A percentile compares a stretch with the other conserved stretches of the same genome.
Evolutionary conservation across 257 asterid genomes (phyloP).

Genomic region (Solanum neorickii): DNA sequence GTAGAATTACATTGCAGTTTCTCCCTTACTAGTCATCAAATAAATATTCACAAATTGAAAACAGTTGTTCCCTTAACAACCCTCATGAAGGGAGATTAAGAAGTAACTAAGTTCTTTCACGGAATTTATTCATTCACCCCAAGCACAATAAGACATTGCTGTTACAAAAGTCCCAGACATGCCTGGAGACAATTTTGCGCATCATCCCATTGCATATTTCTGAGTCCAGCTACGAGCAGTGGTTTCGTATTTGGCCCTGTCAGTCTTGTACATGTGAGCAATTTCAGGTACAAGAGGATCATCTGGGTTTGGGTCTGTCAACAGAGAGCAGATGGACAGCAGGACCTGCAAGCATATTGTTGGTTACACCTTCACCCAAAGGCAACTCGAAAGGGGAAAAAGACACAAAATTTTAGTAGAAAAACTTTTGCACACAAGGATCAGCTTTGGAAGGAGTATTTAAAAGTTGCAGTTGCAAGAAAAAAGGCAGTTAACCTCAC

Average conservation of each 20-base stretch:
- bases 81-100: background rate
- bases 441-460: background rate
- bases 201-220: conserved; percentile 76
- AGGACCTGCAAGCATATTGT: conserved; percentile 33
- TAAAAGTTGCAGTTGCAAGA: background rate
- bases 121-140: conserved; percentile 17
- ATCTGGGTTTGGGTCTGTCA: conserved; percentile 85
- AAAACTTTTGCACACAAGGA: background rate
- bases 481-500: background rate
- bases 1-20: conserved; percentile 15
- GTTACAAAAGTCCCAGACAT: conserved; percentile 8
- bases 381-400: background rate
- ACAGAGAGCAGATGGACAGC: conserved; percentile 64
- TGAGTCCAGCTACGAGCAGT: conserved; percentile 91
- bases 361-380: background rate
- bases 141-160: conserved; percentile 8
- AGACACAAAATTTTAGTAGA: background rate
- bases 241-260: conserved; percentile 60
- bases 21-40: conserved; percentile 8
- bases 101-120: background rate
- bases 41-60: conserved; percentile 35
- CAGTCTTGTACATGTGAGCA: conserved; percentile 82
- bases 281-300: conserved; percentile 84
- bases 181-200: background rate
- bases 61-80: conserved; percentile 5